Conservation (phyloP, 2,329 filamentous ascomycete genomes). For the Trichoderma semiorbis region DNA sequence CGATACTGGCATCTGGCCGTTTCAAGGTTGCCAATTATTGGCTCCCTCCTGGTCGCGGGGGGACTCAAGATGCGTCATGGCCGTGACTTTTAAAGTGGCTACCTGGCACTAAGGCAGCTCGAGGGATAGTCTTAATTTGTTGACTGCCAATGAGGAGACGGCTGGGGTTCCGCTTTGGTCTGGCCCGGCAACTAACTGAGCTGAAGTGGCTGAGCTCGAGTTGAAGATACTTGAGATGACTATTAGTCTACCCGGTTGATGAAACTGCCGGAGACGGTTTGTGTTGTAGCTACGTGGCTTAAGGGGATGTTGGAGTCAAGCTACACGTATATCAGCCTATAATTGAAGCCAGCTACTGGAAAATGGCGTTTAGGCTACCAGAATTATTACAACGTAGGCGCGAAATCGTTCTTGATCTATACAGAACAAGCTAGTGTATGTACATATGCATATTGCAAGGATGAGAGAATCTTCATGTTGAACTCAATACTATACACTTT, state of each 20-base stretch:
- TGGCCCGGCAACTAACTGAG: background rate
- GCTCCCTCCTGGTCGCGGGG: background rate
- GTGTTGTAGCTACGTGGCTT: background rate
- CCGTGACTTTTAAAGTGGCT: background rate
- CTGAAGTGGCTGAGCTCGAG: background rate
- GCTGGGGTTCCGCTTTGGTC: background rate
- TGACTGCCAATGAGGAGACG: conserved; percentile 19
- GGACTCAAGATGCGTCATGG: background rate
- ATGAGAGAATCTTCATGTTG: background rate
- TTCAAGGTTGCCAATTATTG: background rate
- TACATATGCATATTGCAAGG: background rate
- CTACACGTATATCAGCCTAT: background rate
- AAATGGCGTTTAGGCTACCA: background rate
- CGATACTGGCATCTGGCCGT: background rate
- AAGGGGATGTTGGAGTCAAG: background rate
- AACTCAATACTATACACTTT: background rate
- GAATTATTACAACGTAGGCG: background rate
- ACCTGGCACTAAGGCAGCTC: background rate
- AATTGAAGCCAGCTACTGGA: background rate
- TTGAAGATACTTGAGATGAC: background rate
- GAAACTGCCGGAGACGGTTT: background rate
- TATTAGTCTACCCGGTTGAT: background rate
- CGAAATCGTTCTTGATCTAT: background rate
- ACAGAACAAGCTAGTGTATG: background rate
- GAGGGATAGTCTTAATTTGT: conserved; percentile 22